A percentile compares a stretch with the other conserved stretches of the same genome.
Conservation (phyloP, 208 protist genomes). For the Leishmania amazonensis region DNA sequence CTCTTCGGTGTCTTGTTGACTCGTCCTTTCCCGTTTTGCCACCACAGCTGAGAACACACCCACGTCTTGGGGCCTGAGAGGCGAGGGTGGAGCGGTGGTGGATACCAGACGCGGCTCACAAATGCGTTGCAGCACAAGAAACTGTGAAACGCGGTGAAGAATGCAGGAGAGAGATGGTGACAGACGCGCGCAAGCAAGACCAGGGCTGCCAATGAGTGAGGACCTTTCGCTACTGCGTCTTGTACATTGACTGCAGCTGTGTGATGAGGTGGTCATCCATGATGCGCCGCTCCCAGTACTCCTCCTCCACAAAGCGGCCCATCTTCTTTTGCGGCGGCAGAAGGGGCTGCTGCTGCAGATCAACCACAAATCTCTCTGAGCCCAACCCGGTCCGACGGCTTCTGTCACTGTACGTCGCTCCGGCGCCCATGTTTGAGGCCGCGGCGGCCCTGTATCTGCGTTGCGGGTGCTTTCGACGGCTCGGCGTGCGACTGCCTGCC, state of each 20-base stretch:
- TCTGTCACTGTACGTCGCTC: not conserved
- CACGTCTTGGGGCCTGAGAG: not conserved
- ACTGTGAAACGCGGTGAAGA: not conserved
- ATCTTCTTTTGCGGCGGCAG: conserved; percentile 31
- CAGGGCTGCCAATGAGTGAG: not conserved
- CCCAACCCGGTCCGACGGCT: not conserved
- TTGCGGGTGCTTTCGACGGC: not conserved
- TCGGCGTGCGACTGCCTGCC: not conserved
- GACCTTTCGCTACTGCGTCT: not conserved
- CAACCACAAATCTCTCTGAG: not conserved
- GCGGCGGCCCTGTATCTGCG: not conserved
- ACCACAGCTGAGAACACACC: not conserved
- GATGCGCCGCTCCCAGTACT: conserved; percentile 37
- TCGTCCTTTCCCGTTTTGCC: not conserved
- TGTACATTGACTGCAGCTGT: conserved; percentile 32
- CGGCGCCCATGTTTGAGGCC: too few species aligned
- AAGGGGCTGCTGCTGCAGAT: conserved; percentile 13
- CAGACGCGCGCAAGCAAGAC: not conserved
- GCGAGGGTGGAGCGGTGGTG: not conserved
- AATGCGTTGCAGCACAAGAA: not conserved
- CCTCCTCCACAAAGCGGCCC: conserved; percentile 46
- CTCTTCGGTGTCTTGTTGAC: not conserved
- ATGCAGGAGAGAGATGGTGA: not conserved
- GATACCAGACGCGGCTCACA: not conserved
- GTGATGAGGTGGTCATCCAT: conserved; percentile 50